Evolutionary conservation across 768 basidiomycete species (phyloP).

Genomic region (Psilocybe cyanescens): DNA sequence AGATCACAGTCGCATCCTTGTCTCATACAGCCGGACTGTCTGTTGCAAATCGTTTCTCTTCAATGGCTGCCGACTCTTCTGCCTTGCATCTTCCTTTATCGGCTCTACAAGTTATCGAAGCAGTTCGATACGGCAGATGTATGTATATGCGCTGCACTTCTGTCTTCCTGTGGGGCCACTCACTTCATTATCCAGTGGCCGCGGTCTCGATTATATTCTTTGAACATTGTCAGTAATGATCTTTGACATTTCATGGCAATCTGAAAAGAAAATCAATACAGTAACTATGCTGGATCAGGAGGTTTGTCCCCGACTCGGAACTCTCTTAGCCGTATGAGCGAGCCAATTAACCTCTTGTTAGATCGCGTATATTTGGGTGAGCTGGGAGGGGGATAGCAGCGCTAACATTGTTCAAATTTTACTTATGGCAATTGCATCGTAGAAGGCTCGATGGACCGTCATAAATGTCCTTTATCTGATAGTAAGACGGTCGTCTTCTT

Average conservation of each 20-base stretch:
- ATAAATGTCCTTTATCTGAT: not conserved
- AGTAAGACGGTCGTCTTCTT: not conserved
- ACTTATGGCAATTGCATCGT: not conserved
- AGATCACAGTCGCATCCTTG: no score
- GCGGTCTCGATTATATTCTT: not conserved
- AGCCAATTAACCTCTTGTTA: not conserved
- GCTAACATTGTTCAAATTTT: not conserved
- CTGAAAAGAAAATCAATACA: not conserved
- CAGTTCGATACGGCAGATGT: not conserved
- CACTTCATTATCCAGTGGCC: not conserved
- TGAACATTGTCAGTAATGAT: not conserved
- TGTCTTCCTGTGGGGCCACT: not conserved
- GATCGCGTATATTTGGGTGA: slow-evolving; percentile 8
- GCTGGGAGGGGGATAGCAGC: not conserved
- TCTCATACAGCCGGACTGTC: not conserved
- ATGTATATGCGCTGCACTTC: not conserved
- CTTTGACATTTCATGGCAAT: not conserved
- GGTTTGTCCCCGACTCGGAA: not conserved
- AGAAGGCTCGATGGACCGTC: slow-evolving; percentile 1
- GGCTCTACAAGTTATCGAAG: not conserved
- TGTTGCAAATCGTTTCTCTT: not conserved
- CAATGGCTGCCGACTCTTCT: not conserved
- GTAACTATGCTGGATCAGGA: slow-evolving; percentile 6
- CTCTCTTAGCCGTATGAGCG: no score
- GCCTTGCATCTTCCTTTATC: not conserved